phyloP scores from a whole-genome alignment of 2,329 filamentous ascomycete species.

The Fusarium poae region DNA sequence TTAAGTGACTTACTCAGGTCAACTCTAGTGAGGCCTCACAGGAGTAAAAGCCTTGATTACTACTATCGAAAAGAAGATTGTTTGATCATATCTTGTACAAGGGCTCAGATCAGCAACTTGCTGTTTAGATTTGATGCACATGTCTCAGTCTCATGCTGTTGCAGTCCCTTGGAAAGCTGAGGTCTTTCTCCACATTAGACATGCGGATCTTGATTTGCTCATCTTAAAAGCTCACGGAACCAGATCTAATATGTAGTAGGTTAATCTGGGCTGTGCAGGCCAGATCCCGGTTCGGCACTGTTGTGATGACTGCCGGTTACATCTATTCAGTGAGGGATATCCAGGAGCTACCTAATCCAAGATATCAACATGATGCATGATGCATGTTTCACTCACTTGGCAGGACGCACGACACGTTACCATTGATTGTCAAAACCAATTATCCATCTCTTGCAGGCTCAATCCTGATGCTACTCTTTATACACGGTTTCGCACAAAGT shows the following conservation, averaged over 20 bases:
- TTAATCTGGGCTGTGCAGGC: constrained; percentile 21
- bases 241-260: constrained; percentile 12
- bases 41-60: not conserved
- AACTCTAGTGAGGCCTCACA: not conserved
- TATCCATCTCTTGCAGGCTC: constrained; percentile 20
- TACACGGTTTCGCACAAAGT: constrained; percentile 9
- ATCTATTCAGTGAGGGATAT: constrained; percentile 7
- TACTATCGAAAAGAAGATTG: not conserved
- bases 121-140: not conserved
- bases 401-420: constrained; percentile 11
- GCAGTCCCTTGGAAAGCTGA: not conserved
- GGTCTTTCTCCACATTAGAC: constrained; percentile 18
- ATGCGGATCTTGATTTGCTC: constrained; percentile 23
- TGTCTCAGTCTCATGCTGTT: not conserved
- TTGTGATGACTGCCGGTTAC: constrained; percentile 17
- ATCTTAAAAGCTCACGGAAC: constrained; percentile 6
- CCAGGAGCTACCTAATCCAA: not conserved
- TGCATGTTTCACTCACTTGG: constrained; percentile 14
- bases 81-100: not conserved
- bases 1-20: not conserved
- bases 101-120: not conserved
- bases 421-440: constrained; percentile 3
- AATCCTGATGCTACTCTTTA: constrained; percentile 19
- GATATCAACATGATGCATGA: not conserved
- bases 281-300: constrained; percentile 24